Evolutionary conservation across 495 filamentous ascomycete genomes (phyloP).

Genomic region (Oidiodendron maius): DNA sequence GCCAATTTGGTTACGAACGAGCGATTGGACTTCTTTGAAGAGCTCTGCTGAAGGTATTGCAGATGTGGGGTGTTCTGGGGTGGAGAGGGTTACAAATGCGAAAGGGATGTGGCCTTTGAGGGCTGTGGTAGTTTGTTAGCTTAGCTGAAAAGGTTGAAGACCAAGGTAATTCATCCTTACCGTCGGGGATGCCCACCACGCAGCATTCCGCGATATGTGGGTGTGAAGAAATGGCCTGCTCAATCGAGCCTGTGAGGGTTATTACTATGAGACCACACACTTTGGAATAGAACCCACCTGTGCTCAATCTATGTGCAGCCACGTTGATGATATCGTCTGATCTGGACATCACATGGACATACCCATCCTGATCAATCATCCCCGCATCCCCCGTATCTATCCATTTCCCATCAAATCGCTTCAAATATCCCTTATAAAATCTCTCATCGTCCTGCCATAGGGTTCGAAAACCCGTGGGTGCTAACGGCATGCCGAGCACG

Average conservation of each 20-base stretch:
- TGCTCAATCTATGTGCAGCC: constrained; percentile 86
- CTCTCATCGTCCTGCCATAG: constrained; percentile 79
- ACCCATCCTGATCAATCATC: constrained; percentile 73
- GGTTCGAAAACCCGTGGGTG: constrained; percentile 78
- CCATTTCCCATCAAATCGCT: constrained; percentile 73
- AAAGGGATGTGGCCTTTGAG: constrained; percentile 90
- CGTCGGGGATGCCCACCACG: constrained; percentile 78
- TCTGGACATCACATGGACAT: constrained; percentile 80
- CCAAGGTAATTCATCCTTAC: not conserved
- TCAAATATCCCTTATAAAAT: constrained; percentile 77
- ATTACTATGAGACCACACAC: not conserved
- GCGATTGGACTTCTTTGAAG: constrained; percentile 49
- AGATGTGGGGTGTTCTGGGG: constrained; percentile 36
- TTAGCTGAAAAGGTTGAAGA: not conserved
- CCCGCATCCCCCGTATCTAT: constrained; percentile 90
- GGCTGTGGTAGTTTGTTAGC: constrained; percentile 9
- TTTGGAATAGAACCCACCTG: constrained; percentile 47
- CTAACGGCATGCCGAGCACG: constrained; percentile 73
- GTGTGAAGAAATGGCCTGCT: constrained; percentile 83
- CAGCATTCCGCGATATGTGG: constrained; percentile 72
- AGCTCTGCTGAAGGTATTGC: constrained; percentile 40
- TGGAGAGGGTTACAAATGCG: constrained; percentile 66
- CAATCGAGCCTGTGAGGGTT: constrained; percentile 58
- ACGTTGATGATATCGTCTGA: constrained; percentile 95
- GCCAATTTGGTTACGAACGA: constrained; percentile 78